Base-by-base conservation (phyloP, 345 rosid species). In the Hibiscus tridactylites region DNA sequence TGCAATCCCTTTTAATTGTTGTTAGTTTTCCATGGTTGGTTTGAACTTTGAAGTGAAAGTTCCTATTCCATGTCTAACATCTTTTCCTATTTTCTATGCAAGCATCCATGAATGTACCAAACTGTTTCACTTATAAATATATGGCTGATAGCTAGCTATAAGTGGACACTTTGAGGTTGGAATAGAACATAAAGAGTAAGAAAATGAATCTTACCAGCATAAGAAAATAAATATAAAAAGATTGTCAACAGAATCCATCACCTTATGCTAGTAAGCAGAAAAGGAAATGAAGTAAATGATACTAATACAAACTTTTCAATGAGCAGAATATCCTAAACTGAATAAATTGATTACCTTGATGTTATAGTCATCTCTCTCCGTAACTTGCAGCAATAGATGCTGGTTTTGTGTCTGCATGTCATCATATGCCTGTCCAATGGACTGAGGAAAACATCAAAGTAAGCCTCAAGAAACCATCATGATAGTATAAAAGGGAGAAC, bases 281-380 rank as follows among this genome's bases (percentile, higher is more conserved):
- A 35, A 62, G n/a, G 5, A 50, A 50, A 50, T 13, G n/a, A 16
- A 13, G 56, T 50, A 12, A 50, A 50, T 50, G 56, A 16, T 50
- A 50, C 56, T 15, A 16, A 15, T 50, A 50, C 56, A 16, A 16
- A 15, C 56, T 13, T 50, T 50, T 50, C 6, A 13, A 16, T 50
- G 56, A 50, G 56, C 9, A 61, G 21, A n/a, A 24, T 65, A 65
- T 11, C 17, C 49, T 12, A 65, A 44, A 65, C 69, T 35, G 12
- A 29, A 62, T 61, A 28, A 61, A 75, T 15, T 44, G 73, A 47
- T 78, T 68, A 94, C 99, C 97, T 95, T 95, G 70, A 90, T 89
- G 78, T 95, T 95, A 83, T 95, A 95, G 78, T 95, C 99, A 87
- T 95, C 98, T 74, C 97, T 84, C 80, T 95, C 99, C 13, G 98